These are phyloP conservation scores for Cucurbita maxima DNA, from an alignment of 306 rosid species.

Conservation along the genomic window DNA sequence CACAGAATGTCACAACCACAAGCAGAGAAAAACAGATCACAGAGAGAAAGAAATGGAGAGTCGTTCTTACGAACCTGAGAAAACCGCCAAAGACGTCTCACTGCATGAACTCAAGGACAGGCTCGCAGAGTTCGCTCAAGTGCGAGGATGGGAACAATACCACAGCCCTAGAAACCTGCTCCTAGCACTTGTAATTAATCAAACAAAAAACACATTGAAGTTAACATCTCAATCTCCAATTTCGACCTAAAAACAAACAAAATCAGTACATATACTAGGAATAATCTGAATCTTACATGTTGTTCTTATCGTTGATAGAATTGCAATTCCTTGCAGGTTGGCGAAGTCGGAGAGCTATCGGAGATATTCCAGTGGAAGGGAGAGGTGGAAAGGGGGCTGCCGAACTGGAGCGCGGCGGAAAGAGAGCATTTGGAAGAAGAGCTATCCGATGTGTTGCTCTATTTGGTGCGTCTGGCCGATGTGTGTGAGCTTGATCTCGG, in stretches of 20 bases:
- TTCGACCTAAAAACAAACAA: background rate
- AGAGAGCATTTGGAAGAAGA: constrained; percentile 69
- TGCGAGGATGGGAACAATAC: constrained; percentile 66
- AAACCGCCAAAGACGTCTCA: constrained; percentile 35
- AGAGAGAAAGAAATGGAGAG: constrained; percentile 25
- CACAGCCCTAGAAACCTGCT: constrained; percentile 83
- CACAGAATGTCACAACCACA: background rate
- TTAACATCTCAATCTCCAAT: background rate
- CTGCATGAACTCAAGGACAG: constrained; percentile 51
- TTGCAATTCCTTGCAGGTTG: constrained; percentile 29
- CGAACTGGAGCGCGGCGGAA: constrained; percentile 57
- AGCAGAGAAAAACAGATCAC: background rate
- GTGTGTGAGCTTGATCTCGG: constrained; percentile 69
- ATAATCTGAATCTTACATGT: background rate
- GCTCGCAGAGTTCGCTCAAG: constrained; percentile 58
- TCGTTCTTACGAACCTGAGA: constrained; percentile 15
- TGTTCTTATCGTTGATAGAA: background rate
- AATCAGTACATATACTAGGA: background rate
- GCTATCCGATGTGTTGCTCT: constrained; percentile 64
- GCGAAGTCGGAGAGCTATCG: constrained; percentile 55
- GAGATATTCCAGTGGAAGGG: constrained; percentile 51
- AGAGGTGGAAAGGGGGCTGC: constrained; percentile 67
- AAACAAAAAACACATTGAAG: background rate
- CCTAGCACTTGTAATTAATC: constrained; percentile 43
- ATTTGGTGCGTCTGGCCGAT: constrained; percentile 56